Conservation (phyloP, 371 early-diverging fungal species). For the Actinomortierella ambigua region DNA sequence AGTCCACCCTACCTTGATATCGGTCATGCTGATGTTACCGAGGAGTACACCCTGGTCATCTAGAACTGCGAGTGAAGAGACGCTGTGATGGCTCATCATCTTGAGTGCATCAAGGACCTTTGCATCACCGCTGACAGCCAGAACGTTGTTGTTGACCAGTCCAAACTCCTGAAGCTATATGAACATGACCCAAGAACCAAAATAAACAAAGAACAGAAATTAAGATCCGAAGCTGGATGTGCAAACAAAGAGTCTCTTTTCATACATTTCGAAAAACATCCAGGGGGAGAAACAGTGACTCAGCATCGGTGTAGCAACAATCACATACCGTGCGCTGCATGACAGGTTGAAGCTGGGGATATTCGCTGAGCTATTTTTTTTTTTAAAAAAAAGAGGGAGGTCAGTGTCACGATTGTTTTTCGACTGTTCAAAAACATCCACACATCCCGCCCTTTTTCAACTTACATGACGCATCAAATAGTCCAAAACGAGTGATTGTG, state of each 20-base stretch:
- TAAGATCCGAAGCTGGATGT: no score
- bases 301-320: conserved; percentile 1
- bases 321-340: conserved; percentile 41
- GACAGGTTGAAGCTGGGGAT: conserved; percentile 37
- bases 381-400: background rate
- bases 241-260: no score
- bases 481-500: conserved; percentile 75
- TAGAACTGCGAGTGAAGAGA: conserved; percentile 68
- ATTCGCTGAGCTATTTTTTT: conserved; percentile 34
- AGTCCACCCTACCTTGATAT: conserved; percentile 53
- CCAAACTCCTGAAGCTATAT: conserved; percentile 52
- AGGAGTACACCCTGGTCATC: conserved; percentile 63
- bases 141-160: conserved; percentile 57
- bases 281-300: background rate
- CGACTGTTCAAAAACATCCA: background rate
- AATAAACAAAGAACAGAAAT: background rate
- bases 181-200: background rate
- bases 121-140: conserved; percentile 53
- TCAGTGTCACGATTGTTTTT: background rate
- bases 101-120: conserved; percentile 58
- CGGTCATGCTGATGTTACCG: conserved; percentile 75
- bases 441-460: conserved; percentile 1
- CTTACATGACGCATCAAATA: conserved; percentile 57
- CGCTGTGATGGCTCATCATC: conserved; percentile 61
- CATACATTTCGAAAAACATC: no score